These are phyloP conservation scores for Cornus controversa DNA, from an alignment of 148 eudicot species.

Conservation along the genomic window DNA sequence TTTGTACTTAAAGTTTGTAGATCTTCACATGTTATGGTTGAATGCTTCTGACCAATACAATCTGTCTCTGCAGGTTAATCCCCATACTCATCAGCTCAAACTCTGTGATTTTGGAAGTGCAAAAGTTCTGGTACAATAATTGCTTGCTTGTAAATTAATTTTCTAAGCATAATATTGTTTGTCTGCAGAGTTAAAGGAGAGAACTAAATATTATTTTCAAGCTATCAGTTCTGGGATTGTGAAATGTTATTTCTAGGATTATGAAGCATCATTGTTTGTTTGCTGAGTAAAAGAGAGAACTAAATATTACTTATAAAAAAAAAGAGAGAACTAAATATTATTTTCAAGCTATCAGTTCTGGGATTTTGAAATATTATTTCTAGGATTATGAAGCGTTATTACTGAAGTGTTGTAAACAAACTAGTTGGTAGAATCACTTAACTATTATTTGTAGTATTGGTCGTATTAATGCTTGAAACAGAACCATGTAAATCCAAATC, in stretches of 20 bases:
- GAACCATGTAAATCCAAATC: too few species aligned
- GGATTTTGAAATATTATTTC: too few species aligned
- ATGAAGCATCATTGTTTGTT: too few species aligned
- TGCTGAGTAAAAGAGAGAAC: neutral
- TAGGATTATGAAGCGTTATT: too few species aligned
- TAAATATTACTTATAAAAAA: too few species aligned
- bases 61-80: conserved; percentile 40
- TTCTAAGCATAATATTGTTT: too few species aligned
- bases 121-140: conserved; percentile 41
- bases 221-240: neutral
- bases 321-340: neutral
- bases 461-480: too few species aligned
- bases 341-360: neutral
- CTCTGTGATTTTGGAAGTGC: conserved; percentile 64
- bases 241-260: too few species aligned
- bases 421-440: too few species aligned
- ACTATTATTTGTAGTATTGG: too few species aligned
- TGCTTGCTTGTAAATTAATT: neutral
- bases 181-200: neutral
- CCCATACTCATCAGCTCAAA: conserved; percentile 50
- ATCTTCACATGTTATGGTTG: neutral
- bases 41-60: neutral
- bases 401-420: too few species aligned
- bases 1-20: conserved; percentile 13
- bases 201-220: neutral